These are phyloP conservation scores for Cryptococcus sp. DNA, from an alignment of 1,284 basidiomycete genomes.

Conservation along the genomic window DNA sequence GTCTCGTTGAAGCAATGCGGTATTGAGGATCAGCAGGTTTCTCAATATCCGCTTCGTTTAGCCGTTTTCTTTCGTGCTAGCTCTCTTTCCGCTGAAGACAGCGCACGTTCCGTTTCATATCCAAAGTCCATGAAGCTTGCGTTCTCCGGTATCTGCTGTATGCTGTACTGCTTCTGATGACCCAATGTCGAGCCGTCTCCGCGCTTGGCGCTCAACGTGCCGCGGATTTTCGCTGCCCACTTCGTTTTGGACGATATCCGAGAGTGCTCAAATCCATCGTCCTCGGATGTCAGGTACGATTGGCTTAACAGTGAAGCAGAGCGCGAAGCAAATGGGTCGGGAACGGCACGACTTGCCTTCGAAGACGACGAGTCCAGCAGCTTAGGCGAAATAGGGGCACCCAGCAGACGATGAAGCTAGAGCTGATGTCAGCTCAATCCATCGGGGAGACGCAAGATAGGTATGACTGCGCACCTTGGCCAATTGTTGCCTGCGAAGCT, in stretches of 20 bases:
- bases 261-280: neutral
- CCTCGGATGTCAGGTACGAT: constrained; percentile 16
- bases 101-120: constrained; percentile 1
- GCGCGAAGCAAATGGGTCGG: neutral
- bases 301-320: constrained; percentile 1
- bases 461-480: constrained; percentile 29
- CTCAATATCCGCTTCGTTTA: constrained; percentile 17
- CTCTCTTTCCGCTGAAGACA: constrained; percentile 26
- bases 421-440: constrained; percentile 1
- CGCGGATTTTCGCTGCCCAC: neutral
- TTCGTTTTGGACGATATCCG: neutral
- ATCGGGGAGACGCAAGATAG: neutral
- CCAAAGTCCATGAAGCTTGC: constrained; percentile 25
- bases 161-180: neutral
- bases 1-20: constrained; percentile 16
- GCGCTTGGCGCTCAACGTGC: too few relatives aligned
- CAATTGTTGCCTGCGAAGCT: constrained; percentile 26
- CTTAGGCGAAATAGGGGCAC: constrained; percentile 24
- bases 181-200: neutral
- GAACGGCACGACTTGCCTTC: neutral
- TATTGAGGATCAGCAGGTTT: constrained; percentile 3
- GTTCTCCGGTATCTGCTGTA: neutral
- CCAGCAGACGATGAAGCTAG: constrained; percentile 34
- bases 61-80: constrained; percentile 28
- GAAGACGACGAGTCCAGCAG: constrained; percentile 7